Evolutionary conservation across 2,329 filamentous ascomycete genomes (phyloP), one percentile per base, ranked within the genome.

Genomic region (Parastagonospora nodorum): DNA sequence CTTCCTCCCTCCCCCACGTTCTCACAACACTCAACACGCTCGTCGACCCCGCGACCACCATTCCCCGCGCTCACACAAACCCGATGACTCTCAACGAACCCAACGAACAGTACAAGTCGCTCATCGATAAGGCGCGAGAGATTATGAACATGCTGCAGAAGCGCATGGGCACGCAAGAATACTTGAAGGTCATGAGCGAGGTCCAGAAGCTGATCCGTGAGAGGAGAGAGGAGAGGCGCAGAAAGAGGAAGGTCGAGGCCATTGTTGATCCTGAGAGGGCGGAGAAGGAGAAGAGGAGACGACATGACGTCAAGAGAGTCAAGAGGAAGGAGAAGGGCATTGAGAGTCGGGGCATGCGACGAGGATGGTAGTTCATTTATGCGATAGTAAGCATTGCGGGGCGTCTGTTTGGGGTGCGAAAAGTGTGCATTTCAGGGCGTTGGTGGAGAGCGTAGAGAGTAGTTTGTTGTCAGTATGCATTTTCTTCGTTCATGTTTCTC

Each of bases 231-330:
- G 84, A 86, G 65, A 80, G 95, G 58, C 85, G 88, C 46, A 84
- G 82, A 57, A 99, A 99, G 83, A 84, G 94, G 66, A 90, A 90
- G 75, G 90, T 97, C 58, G 92, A 95, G 70, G 90, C 90, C 9
- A 86, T 99, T 19, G 83, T 83, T 42, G 84, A 88, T 67, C 94
- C 94, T 1, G 93, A 87, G 78, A 94, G 94, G 80, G 62, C 60
- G 48, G 66, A 61, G 12, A 92, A 87, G 77, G 88, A 88, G 72
- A 95, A 90, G 81, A 88, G 87, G 71, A 89, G 85, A 72, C 87
- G 88, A 0, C 77, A 82, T 66, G 88, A 91, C 75, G 85, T 67
- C 8, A 63, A 64, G 57, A 71, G 64, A 54, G 64, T 61, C 7
- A 72, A 66, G 55, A 86, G 87, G 72, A 96, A 91, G 82, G 88